phyloP scores from a whole-genome alignment of 768 basidiomycete genomes.

The Russula abietina region DNA sequence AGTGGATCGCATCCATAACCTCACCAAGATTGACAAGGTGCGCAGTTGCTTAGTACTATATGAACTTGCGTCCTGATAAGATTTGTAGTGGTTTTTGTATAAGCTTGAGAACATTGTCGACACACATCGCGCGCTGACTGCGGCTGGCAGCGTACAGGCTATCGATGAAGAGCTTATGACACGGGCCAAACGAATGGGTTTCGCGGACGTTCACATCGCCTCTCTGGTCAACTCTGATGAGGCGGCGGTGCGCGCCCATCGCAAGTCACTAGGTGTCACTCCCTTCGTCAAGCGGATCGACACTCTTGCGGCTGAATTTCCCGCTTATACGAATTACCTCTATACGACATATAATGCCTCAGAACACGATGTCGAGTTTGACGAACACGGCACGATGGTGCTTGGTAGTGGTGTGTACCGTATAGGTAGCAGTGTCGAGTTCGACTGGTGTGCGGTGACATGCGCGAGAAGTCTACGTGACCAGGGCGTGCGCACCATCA shows the following conservation, averaged over 20 bases:
- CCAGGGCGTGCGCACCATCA: slow-evolving; percentile 92
- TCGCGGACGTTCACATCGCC: slow-evolving; percentile 89
- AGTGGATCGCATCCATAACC: slow-evolving; percentile 82
- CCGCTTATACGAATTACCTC: slow-evolving; percentile 97
- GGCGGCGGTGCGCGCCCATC: slow-evolving; percentile 70
- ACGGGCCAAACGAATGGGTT: slow-evolving; percentile 90
- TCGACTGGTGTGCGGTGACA: slow-evolving; percentile 99
- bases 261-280: slow-evolving; percentile 83
- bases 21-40: slow-evolving; percentile 98
- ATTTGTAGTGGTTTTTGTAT: slow-evolving; percentile 86
- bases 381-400: slow-evolving; percentile 99
- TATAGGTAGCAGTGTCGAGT: slow-evolving; percentile 97
- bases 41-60: slow-evolving; percentile 3
- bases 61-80: neutral
- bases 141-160: slow-evolving; percentile 59
- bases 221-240: slow-evolving; percentile 71
- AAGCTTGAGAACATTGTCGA: slow-evolving; percentile 98
- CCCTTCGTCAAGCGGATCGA: slow-evolving; percentile 99
- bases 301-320: slow-evolving; percentile 97
- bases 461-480: slow-evolving; percentile 88
- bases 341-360: slow-evolving; percentile 99
- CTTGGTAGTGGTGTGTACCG: slow-evolving; percentile 97
- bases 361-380: slow-evolving; percentile 89
- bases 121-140: slow-evolving; percentile 70
- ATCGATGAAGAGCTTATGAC: slow-evolving; percentile 73